Base-by-base conservation (phyloP, 116 monocot genomes). In the Papilionanthe hybrid region DNA sequence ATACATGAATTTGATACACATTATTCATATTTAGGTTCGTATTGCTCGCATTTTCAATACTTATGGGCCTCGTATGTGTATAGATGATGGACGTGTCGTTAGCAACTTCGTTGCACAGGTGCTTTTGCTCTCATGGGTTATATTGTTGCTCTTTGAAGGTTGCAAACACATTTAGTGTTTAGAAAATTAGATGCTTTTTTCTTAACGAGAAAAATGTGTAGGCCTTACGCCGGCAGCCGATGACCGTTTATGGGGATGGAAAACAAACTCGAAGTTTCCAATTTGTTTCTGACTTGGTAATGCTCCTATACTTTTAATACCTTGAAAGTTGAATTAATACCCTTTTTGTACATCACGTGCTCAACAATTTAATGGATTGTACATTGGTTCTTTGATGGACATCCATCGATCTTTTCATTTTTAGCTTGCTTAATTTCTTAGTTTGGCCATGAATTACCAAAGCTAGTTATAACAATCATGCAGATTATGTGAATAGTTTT, bases 181-280 rank as follows among this genome's bases (percentile, higher is more conserved):
- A 27, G 30, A 68, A 63, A 72, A 29, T 73, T 7, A 44, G 22
- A 44, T 71, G 71, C 18, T 1, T 37, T 32, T 44, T 73, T 76
- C 55, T 57, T 78, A 75, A 74, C 44, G 48, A 29, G 28, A 29
- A 19, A 79, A 44, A 30, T 55, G 45, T 67, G 57, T 79, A 93
- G 93, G 89, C 93, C 11, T 48, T 93, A 45, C 83, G 89, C 4
- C 87, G 86, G 68, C 82, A 91, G 50, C 91, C 91, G 4, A 79
- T 93, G 86, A 93, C 89, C n/a, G 93, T 93, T 75, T 93, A 93
- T 78, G 91, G 93, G 42, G 93, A 93, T 85, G 93, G 91, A 72
- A 93, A 93, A 68, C 89, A 93, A 82, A 91, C 93, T 79, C 77
- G 93, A 84, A 93, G 93, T 79, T 91, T 93, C 45, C 93, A 93